phyloP scores from a whole-genome alignment of 176 grass and related monocot genomes.

The Hyparrhenia diplandra region DNA sequence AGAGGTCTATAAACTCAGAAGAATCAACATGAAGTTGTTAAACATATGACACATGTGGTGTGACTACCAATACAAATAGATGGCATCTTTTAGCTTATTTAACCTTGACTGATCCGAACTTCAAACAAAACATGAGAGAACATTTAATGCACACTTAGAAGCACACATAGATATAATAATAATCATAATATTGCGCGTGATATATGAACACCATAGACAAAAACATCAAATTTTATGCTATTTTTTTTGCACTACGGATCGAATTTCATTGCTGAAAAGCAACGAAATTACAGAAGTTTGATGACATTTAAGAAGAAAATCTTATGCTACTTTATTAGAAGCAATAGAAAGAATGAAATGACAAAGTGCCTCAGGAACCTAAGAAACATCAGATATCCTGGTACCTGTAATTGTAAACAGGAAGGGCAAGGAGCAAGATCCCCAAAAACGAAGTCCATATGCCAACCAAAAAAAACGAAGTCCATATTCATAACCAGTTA shows the following conservation, averaged over 20 bases:
- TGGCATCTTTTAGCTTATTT: background rate
- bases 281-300: background rate
- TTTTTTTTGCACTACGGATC: background rate
- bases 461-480: too few relatives aligned
- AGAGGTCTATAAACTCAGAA: background rate
- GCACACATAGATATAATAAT: background rate
- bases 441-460: background rate
- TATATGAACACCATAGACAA: background rate
- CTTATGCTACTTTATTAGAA: background rate
- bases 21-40: slow-evolving; percentile 19
- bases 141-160: background rate
- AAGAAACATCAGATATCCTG: background rate
- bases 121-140: background rate
- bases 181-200: background rate
- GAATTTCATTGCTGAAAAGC: background rate
- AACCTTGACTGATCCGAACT: background rate
- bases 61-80: background rate
- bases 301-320: background rate
- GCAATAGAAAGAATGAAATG: background rate
- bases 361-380: background rate
- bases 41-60: background rate
- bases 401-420: background rate
- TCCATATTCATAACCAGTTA: too few relatives aligned
- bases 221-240: background rate
- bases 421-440: background rate